Evolutionary conservation across 2,329 filamentous ascomycete genomes (phyloP).

Genomic region (Aaosphaeria arxii): DNA sequence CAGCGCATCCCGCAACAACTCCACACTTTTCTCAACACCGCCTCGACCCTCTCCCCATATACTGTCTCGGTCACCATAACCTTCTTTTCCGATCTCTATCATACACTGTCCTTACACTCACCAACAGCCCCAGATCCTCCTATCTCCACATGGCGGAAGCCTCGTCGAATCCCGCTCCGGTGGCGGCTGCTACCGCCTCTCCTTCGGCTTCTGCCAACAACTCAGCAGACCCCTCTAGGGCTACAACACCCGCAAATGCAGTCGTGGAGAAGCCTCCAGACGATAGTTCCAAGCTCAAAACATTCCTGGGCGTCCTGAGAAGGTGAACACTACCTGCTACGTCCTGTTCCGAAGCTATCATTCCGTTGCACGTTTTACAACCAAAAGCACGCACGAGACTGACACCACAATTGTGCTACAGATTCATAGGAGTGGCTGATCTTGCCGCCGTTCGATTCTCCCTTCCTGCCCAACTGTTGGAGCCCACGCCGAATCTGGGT

Average conservation of each 20-base stretch:
- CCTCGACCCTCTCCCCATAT: too few relatives aligned
- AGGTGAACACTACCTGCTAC: slow-evolving; percentile 58
- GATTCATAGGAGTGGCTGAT: slow-evolving; percentile 94
- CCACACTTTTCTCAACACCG: too few relatives aligned
- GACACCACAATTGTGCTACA: slow-evolving; percentile 37
- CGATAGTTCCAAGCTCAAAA: slow-evolving; percentile 85
- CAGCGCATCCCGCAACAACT: too few relatives aligned
- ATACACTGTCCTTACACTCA: background rate
- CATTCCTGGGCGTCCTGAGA: slow-evolving; percentile 81
- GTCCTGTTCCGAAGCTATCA: too few relatives aligned
- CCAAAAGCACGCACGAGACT: background rate
- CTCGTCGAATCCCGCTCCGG: slow-evolving; percentile 15
- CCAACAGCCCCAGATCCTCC: background rate
- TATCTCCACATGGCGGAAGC: slow-evolving; percentile 25
- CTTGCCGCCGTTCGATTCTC: slow-evolving; percentile 96
- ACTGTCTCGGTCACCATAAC: too few relatives aligned
- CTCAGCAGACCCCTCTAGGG: slow-evolving; percentile 35
- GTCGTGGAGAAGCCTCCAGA: slow-evolving; percentile 59
- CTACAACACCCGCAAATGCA: slow-evolving; percentile 31
- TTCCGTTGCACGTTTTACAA: background rate
- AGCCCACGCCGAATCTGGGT: slow-evolving; percentile 90
- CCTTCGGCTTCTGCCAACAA: slow-evolving; percentile 26
- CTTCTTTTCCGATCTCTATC: background rate
- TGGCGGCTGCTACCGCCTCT: slow-evolving; percentile 22
- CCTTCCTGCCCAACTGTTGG: slow-evolving; percentile 88